Evolutionary conservation across 2,329 filamentous ascomycete genomes (phyloP), one percentile per base, ranked within the genome.

Genomic region (Fusarium burgessii): DNA sequence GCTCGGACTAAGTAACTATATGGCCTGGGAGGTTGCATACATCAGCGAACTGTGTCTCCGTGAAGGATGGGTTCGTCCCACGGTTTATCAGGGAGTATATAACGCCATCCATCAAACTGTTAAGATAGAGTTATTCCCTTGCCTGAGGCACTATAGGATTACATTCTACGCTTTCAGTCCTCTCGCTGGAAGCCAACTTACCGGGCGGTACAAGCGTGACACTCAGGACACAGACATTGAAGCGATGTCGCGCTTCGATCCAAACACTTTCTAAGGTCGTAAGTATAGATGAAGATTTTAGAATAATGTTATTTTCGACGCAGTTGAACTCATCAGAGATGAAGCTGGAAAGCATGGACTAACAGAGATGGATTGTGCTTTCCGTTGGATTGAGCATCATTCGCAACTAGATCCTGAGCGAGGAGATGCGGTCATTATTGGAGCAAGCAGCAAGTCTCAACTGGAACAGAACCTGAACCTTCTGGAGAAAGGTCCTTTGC

Each of bases 81-180:
- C 89, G 1, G 89, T 94, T 58, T 94, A 92, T 79, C 92, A 94
- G 78, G 92, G 85, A 68, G 93, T 93, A 88, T 92, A 92, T 79
- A 78, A 79, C 25, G 67, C 72, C 38, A 65, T 76, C 18, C 62
- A 78, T 5, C 85, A 90, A 51, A 85, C 84, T 35, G 87, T 93
- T 52, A 92, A 93, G 78, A 79, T 85, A 7, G 91, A 93, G 77
- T 81, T 93, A 29, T 85, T 93, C 46, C 88, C 88, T 2, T 89
- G 87, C 46, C 91, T 89, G 74, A 85, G 87, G 23, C 86, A 90
- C 47, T 93, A 92, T 76, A 90, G 89, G 2, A 84, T 93, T 27
- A 89, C 91, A 56, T 84, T 93, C 23, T 91, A 93, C 15, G 81
- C 91, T 46, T 93, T 92, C 80, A 93, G 93, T 76, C 91, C 91